Evolutionary conservation across 2,329 filamentous ascomycete species (phyloP), one percentile per base, ranked within the genome.

Genomic region (Aaosphaeria arxii): DNA sequence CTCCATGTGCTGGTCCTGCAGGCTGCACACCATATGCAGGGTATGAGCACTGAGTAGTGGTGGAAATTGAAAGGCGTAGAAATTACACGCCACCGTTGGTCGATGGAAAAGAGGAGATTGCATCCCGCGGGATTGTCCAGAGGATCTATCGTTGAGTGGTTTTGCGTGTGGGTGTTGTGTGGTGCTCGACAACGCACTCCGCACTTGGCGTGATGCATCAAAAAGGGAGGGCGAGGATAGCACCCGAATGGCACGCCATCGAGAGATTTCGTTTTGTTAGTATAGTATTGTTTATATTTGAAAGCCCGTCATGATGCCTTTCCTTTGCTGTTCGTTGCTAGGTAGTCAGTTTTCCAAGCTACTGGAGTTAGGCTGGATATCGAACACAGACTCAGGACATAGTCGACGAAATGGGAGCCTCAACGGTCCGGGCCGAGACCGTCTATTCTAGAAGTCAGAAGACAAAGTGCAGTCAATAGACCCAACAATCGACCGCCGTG

Each of bases 111-210:
- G 7, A 44, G 7, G 30, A 31, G 33, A 11, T 11, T 11, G 11
- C 24, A 32, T 9, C 41, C 39, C 42, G 30, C 40, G 43, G 47
- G 33, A 36, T 36, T 36, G 33, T 9, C 7, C 33, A n/a, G n/a
- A n/a, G 33, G 7, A 9, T 36, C 9, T 36, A 36, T 9, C 7
- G 40, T 17, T 32, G 42, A 29, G 32, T n/a, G 35, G 32, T 6
- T 17, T 41, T 32, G 50, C 44, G 41, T 24, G 17, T 24, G 17
- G 17, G 17, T 3, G 17, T 24, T 24, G 17, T 24, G 17, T 3
- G 17, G 17, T 24, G 17, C 17, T 24, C 51, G 55, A 59, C 62
- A 66, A 58, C 62, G 51, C 64, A 67, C 58, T 64, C 54, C 58
- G 54, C 52, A 63, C 62, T 61, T 58, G 52, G 59, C 59, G 44